Conservation (phyloP, 2,329 filamentous ascomycete genomes). For the Coniella lustricola region DNA sequence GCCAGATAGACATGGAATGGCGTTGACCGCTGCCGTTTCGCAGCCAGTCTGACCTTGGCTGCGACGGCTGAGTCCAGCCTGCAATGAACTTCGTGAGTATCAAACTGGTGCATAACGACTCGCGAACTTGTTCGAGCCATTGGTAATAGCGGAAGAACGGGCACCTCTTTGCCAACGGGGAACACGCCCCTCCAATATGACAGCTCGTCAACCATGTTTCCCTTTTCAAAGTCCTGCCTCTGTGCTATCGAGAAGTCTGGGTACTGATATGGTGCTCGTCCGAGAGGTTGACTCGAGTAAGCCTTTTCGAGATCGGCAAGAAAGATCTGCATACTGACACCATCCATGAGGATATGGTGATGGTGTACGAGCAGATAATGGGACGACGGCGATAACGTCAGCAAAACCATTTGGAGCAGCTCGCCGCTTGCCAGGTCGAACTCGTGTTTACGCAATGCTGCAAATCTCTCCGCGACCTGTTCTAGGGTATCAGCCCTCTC, state of each 20-base stretch:
- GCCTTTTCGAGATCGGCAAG: slow-evolving; percentile 9
- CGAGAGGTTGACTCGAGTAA: background rate
- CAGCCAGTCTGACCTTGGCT: too few relatives aligned
- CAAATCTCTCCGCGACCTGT: too few relatives aligned
- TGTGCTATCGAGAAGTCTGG: background rate
- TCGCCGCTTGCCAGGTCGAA: background rate
- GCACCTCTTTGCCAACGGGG: too few relatives aligned
- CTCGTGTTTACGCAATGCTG: too few relatives aligned
- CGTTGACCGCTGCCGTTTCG: too few relatives aligned
- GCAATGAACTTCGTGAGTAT: too few relatives aligned
- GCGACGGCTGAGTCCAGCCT: too few relatives aligned
- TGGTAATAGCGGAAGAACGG: too few relatives aligned
- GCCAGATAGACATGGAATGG: slow-evolving; percentile 41
- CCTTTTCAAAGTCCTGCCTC: background rate
- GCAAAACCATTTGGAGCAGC: background rate
- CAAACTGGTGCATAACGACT: too few relatives aligned
- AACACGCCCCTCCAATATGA: too few relatives aligned
- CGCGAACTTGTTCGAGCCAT: too few relatives aligned
- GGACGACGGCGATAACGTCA: background rate
- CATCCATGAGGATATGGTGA: slow-evolving; percentile 30
- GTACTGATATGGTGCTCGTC: background rate
- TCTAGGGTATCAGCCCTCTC: background rate
- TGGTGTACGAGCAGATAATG: slow-evolving; percentile 4
- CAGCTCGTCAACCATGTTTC: background rate
- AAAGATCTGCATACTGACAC: slow-evolving; percentile 21